Evolutionary conservation across 2,329 filamentous ascomycete species (phyloP).

Genomic region (Chaetomium globosum): DNA sequence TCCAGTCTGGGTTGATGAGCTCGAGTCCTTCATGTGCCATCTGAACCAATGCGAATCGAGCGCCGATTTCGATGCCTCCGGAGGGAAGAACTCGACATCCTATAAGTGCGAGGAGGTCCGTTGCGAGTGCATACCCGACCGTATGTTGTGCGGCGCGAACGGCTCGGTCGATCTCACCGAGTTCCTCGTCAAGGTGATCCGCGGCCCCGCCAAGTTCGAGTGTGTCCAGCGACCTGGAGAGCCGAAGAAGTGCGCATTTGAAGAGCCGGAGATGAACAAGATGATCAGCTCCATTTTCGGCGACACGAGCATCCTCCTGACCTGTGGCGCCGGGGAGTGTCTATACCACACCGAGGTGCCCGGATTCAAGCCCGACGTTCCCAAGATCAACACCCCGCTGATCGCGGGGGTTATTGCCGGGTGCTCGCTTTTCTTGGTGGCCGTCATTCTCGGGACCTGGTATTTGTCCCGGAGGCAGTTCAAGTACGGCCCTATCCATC

Average conservation of each 20-base stretch:
- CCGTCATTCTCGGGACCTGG: conserved; percentile 80
- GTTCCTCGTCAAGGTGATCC: conserved; percentile 80
- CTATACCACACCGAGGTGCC: conserved; percentile 90
- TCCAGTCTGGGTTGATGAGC: conserved; percentile 93
- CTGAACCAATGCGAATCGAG: conserved; percentile 77
- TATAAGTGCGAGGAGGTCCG: conserved; percentile 84
- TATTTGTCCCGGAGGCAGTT: conserved; percentile 77
- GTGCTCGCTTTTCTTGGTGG: conserved; percentile 84
- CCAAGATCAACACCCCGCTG: conserved; percentile 93
- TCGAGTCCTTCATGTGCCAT: conserved; percentile 95
- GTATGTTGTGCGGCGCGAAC: conserved; percentile 90
- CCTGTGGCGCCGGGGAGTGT: conserved; percentile 87
- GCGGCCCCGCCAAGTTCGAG: conserved; percentile 82
- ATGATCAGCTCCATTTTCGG: conserved; percentile 88
- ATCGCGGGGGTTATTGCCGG: conserved; percentile 92
- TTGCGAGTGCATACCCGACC: conserved; percentile 84
- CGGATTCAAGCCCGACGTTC: conserved; percentile 83
- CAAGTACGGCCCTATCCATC: conserved; percentile 71
- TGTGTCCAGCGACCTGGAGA: conserved; percentile 68
- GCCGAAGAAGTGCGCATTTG: conserved; percentile 73
- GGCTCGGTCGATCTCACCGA: conserved; percentile 91
- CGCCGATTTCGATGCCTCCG: conserved; percentile 69
- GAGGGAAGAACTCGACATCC: conserved; percentile 74
- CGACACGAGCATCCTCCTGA: conserved; percentile 82
- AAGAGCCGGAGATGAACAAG: conserved; percentile 89